These are phyloP conservation scores for Lenzites betulinus DNA, from an alignment of 768 basidiomycete genomes.

Conservation along the genomic window DNA sequence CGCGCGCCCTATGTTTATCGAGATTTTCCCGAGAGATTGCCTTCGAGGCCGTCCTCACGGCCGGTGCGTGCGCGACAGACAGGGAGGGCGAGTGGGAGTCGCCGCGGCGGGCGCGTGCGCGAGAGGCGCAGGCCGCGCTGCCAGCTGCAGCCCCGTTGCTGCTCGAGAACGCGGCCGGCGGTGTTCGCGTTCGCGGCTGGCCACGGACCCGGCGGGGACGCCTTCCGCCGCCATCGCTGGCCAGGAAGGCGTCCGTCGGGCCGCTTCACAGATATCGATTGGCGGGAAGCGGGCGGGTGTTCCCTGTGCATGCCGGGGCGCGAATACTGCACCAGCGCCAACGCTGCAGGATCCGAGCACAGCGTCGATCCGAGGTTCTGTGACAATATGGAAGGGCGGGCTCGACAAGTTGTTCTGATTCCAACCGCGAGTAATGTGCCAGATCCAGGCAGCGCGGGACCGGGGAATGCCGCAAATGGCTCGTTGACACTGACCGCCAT, in stretches of 20 bases:
- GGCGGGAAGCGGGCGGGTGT: slow-evolving; percentile 12
- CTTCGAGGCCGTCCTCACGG: slow-evolving; percentile 11
- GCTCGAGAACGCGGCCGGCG: no score
- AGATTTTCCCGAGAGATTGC: slow-evolving; percentile 24
- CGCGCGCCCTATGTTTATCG: slow-evolving; percentile 7
- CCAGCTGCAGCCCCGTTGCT: slow-evolving; percentile 11
- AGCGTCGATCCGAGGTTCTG: slow-evolving; percentile 23
- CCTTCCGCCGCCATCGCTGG: slow-evolving; percentile 1
- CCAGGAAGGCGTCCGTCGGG: slow-evolving; percentile 1
- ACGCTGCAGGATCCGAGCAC: slow-evolving; percentile 10
- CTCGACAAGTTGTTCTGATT: slow-evolving; percentile 9
- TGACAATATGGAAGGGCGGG: slow-evolving; percentile 12
- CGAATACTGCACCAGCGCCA: slow-evolving; percentile 16
- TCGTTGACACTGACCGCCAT: slow-evolving; percentile 21
- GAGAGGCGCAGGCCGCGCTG: neutral
- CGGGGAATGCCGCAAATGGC: slow-evolving; percentile 18
- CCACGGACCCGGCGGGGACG: slow-evolving; percentile 6
- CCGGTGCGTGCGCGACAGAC: slow-evolving; percentile 6
- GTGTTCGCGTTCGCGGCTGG: neutral
- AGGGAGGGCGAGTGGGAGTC: neutral
- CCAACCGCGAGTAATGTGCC: slow-evolving; percentile 13
- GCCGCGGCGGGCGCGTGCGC: neutral
- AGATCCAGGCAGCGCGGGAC: slow-evolving; percentile 6
- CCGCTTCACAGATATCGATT: slow-evolving; percentile 12
- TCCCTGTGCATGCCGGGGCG: slow-evolving; percentile 9